Evolutionary conservation across 208 protist genomes (phyloP).

Genomic region (Trypanosoma cruzi): DNA sequence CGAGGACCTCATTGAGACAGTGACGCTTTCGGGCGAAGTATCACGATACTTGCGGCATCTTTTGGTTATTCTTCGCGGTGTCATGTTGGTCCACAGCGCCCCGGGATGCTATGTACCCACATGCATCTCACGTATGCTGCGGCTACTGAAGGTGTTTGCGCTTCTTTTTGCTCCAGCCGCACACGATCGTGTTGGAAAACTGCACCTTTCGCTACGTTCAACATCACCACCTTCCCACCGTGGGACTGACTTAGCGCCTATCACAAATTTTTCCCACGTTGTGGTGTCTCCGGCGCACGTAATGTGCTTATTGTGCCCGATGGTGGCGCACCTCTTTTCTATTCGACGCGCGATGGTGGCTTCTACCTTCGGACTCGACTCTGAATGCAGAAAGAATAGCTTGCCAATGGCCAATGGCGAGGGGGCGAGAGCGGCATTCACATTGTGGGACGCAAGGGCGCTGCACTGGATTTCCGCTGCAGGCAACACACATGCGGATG

Average conservation of each 20-base stretch:
- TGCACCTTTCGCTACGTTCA: conserved; percentile 1
- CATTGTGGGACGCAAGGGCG: conserved; percentile 41
- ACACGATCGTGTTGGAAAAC: conserved; percentile 9
- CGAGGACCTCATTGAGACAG: conserved; percentile 56
- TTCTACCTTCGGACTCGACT: neutral
- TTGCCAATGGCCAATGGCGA: neutral
- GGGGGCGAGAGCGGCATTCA: conserved; percentile 1
- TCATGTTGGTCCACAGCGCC: conserved; percentile 34
- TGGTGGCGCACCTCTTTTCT: conserved; percentile 69
- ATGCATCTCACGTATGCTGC: conserved; percentile 42
- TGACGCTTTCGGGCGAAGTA: conserved; percentile 59
- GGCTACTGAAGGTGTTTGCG: conserved; percentile 56
- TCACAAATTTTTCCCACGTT: conserved; percentile 26
- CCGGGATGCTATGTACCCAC: conserved; percentile 22
- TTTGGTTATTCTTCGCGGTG: conserved; percentile 65
- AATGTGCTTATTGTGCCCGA: conserved; percentile 62
- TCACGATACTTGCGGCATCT: conserved; percentile 82
- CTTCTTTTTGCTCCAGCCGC: conserved; percentile 73
- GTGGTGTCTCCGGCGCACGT: conserved; percentile 46
- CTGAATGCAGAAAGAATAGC: neutral
- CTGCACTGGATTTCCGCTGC: conserved; percentile 16
- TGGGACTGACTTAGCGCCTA: neutral
- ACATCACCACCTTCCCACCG: neutral
- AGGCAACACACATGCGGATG: neutral
- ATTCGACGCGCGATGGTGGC: conserved; percentile 29